Conservation (phyloP, 345 rosid genomes). For the Rhodamnia rubescens region DNA sequence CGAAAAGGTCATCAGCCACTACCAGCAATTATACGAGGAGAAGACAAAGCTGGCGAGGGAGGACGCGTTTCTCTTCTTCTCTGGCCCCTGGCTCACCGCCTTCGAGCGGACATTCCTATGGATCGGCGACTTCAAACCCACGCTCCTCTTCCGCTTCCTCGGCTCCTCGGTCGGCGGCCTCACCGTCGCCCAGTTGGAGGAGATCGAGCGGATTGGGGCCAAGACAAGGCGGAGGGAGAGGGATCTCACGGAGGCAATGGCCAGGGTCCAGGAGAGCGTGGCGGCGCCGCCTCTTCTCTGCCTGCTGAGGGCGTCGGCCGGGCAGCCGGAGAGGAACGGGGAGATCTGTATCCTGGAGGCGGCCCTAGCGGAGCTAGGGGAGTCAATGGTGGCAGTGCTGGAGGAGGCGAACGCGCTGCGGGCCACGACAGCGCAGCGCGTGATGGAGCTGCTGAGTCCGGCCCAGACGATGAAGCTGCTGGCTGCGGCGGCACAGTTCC, state of each 20-base stretch:
- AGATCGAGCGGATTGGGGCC: constrained; percentile 8
- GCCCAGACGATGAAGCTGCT: constrained; percentile 16
- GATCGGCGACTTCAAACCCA: constrained; percentile 27
- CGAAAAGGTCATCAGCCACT: constrained; percentile 13
- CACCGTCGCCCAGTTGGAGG: constrained; percentile 7
- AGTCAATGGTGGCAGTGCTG: constrained; percentile 8
- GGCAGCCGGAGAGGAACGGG: background rate
- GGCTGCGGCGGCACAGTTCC: constrained; percentile 17
- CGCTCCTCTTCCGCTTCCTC: constrained; percentile 17
- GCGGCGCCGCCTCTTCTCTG: constrained; percentile 11
- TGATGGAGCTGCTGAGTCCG: constrained; percentile 16
- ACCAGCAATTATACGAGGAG: constrained; percentile 13
- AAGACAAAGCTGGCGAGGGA: constrained; percentile 4
- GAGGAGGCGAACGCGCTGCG: constrained; percentile 18
- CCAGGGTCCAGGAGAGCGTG: constrained; percentile 29
- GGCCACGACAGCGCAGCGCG: background rate
- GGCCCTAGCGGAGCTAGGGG: constrained; percentile 9
- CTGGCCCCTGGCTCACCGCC: constrained; percentile 34
- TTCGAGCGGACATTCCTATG: constrained; percentile 22
- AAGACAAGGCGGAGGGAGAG: constrained; percentile 19
- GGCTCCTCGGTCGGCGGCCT: constrained; percentile 3
- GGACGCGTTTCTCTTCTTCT: constrained; percentile 14
- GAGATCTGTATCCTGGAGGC: constrained; percentile 5
- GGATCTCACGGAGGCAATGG: constrained; percentile 19
- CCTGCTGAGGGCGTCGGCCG: constrained; percentile 2